Percentiles rank a stretch among this genome's conserved stretches.
These are phyloP conservation scores for Shiraia sp. DNA, from an alignment of 2,329 filamentous ascomycete genomes.

Conservation along the genomic window DNA sequence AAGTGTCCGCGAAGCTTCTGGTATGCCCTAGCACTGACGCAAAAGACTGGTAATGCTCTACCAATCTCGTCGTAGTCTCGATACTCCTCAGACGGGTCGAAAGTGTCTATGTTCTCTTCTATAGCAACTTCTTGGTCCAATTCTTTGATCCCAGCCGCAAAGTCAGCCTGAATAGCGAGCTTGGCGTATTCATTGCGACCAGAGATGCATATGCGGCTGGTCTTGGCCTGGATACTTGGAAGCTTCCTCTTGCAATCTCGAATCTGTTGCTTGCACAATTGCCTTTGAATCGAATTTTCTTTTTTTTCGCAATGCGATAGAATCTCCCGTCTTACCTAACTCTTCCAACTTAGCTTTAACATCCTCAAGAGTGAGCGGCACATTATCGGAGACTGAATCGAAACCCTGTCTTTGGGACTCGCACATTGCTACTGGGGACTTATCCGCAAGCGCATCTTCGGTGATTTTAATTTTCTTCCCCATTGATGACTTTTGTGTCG, in stretches of 20 bases:
- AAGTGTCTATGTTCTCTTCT: conserved; percentile 59
- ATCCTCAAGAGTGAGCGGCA: conserved; percentile 15
- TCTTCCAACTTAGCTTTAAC: conserved; percentile 51
- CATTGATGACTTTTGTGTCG: too few species aligned
- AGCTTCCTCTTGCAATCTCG: conserved; percentile 33
- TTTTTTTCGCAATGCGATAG: conserved; percentile 29
- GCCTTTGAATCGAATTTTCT: conserved; percentile 22
- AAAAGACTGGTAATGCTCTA: conserved; percentile 63
- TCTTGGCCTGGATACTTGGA: conserved; percentile 37
- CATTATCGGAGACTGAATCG: too few species aligned
- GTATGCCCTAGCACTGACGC: conserved; percentile 65
- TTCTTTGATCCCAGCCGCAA: conserved; percentile 63
- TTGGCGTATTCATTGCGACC: conserved; percentile 62
- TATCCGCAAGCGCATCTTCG: too few species aligned
- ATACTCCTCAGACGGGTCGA: conserved; percentile 58
- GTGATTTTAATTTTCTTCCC: too few species aligned
- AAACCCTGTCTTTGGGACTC: too few species aligned
- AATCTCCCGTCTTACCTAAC: conserved; percentile 50
- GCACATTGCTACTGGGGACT: too few species aligned
- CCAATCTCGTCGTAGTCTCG: conserved; percentile 64
- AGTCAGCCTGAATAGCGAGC: conserved; percentile 60
- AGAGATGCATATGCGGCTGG: conserved; percentile 54
- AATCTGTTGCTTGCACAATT: conserved; percentile 24
- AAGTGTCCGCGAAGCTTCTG: conserved; percentile 64
- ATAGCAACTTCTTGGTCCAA: conserved; percentile 60